These are phyloP conservation scores for Ophiosphaerella korrae DNA, from an alignment of 2,329 filamentous ascomycete genomes.

Conservation along the genomic window DNA sequence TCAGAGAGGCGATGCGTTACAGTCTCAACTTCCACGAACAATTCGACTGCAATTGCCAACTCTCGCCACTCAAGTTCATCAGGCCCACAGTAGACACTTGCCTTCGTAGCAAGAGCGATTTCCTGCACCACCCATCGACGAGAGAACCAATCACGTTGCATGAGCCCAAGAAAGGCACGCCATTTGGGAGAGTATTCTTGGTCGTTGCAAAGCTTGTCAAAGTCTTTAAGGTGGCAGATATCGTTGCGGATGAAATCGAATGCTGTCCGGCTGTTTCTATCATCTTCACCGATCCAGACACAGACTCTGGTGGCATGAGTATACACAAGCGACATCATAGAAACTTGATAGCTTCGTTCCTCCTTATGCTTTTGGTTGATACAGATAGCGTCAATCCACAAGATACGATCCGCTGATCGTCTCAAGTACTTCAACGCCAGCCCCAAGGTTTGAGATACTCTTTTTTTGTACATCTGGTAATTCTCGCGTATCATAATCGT, in stretches of 20 bases:
- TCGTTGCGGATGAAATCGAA: not conserved
- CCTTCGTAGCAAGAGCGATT: conserved; percentile 44
- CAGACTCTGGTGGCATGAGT: not conserved
- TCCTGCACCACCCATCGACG: conserved; percentile 54
- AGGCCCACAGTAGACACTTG: not conserved
- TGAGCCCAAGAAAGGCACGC: conserved; percentile 43
- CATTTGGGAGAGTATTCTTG: conserved; percentile 9
- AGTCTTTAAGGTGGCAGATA: not conserved
- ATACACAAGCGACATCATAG: conserved; percentile 2
- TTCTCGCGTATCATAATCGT: conserved; percentile 6
- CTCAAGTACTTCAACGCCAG: conserved; percentile 9
- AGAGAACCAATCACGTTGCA: conserved; percentile 48
- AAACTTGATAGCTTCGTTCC: conserved; percentile 2
- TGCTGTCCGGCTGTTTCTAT: not conserved
- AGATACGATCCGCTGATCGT: not conserved
- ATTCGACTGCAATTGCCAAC: conserved; percentile 45
- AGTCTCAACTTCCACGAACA: conserved; percentile 48
- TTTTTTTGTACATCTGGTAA: conserved; percentile 2
- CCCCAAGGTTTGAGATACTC: conserved; percentile 1
- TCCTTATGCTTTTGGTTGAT: conserved; percentile 2
- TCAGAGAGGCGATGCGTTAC: conserved; percentile 44
- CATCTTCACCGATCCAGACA: conserved; percentile 4
- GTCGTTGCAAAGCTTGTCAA: not conserved
- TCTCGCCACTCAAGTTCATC: conserved; percentile 35
- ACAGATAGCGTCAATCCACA: conserved; percentile 8